Conservation (phyloP, 1,284 basidiomycete species). For the Cryptococcus neoformans region DNA sequence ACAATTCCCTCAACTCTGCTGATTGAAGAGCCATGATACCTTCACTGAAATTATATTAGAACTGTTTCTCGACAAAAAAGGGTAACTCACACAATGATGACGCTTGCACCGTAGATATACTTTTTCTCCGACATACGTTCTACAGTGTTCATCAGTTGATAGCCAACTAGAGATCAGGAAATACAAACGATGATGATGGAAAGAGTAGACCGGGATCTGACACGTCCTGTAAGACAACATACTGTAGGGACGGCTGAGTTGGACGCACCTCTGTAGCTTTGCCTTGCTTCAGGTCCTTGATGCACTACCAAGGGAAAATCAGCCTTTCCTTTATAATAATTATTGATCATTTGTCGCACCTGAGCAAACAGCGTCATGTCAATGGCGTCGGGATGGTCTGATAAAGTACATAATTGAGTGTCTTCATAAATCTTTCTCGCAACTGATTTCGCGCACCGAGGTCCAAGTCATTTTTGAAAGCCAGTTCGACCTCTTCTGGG, state of each 20-base stretch:
- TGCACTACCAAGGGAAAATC: constrained; percentile 56
- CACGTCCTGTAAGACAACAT: neutral
- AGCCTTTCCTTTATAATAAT: too few species aligned
- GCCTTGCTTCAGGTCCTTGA: constrained; percentile 78
- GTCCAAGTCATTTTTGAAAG: constrained; percentile 81
- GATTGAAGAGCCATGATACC: constrained; percentile 91
- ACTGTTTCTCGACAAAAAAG: too few species aligned
- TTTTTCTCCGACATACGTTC: constrained; percentile 77
- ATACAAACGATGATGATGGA: constrained; percentile 68
- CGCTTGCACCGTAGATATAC: constrained; percentile 93
- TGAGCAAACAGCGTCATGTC: constrained; percentile 83
- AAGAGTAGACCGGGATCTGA: constrained; percentile 87
- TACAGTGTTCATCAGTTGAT: constrained; percentile 12
- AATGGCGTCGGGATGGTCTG: constrained; percentile 87
- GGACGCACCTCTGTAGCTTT: constrained; percentile 50
- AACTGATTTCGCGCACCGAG: constrained; percentile 51
- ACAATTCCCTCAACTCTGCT: constrained; percentile 68
- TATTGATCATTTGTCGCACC: constrained; percentile 48
- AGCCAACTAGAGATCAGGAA: neutral
- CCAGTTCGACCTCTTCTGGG: constrained; percentile 71
- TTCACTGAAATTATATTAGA: constrained; percentile 52
- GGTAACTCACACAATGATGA: constrained; percentile 69
- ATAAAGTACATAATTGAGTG: neutral
- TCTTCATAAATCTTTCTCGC: neutral
- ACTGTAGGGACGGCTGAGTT: too few species aligned